Base-by-base conservation (phyloP, 768 basidiomycete species). In the Suillus brevipes region DNA sequence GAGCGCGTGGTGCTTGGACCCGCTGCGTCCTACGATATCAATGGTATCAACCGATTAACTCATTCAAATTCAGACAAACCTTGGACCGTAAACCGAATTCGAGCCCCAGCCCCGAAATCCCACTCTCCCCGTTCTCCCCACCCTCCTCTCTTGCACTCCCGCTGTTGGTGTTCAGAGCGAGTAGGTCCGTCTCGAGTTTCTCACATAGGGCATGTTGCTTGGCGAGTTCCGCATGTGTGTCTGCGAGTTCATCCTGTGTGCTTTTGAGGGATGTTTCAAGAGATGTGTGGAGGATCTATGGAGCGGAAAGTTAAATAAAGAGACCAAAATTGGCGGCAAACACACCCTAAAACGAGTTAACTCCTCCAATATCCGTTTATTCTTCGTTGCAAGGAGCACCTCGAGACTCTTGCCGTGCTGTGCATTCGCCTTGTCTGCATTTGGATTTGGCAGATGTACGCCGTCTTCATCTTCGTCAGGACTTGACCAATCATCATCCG, bases 341-440 rank as follows among this genome's bases (percentile, higher is more conserved):
- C 85, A 10, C 69, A 94, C 95, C 66, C 97, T 81, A 72, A 97
- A 89, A 70, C 89, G 94, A 6, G 97, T 97, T 62, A 99, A 80
- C 72, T 99, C 95, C 70, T 98, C 96, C 53, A 94, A 82, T 23
- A 99, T 85, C 52, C 91, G 87, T 73, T 94, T 93, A 78, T 99
- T 99, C 82, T 99, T 99, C 47, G 85, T 89, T 6, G 95, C 94
- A 40, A 99, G 85, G 6, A 99, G 87, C 38, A 87, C 87, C 76
- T 99, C 97, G 1, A 99, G 85, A 0, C 95, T 94, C 74, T 90
- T 90, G 31, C 88, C 91, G 25, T 86, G 87, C 55, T 89, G 86
- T 1, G 78, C 83, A 68, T 91, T 93, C 25, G 89, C 87, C 74
- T 95, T 95, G 66, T 87, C 87, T 8, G 94, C 89, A 69, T 97